A percentile compares a stretch with the other conserved stretches of the same genome.
phyloP scores from a whole-genome alignment of 2,329 filamentous ascomycete genomes.

The Aspergillus fumigatus region DNA sequence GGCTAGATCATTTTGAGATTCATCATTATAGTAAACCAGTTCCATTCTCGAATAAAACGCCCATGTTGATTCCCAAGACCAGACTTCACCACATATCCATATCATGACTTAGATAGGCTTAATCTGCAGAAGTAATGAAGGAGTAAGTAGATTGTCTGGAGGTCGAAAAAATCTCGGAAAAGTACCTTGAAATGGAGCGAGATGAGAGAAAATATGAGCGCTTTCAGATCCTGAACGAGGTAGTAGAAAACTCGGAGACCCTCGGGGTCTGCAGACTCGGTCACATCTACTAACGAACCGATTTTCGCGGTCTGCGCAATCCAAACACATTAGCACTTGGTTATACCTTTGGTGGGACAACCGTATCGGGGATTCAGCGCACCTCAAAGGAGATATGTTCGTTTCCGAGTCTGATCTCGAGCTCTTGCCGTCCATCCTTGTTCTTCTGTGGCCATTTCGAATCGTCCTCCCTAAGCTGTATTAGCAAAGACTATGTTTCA shows the following conservation, averaged over 20 bases:
- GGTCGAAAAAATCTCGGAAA: not conserved
- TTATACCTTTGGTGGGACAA: not conserved
- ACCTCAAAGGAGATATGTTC: constrained; percentile 99
- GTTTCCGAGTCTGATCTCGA: constrained; percentile 88
- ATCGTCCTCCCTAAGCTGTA: constrained; percentile 75
- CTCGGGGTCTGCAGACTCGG: constrained; percentile 92
- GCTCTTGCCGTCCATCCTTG: constrained; percentile 93
- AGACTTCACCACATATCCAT: not conserved
- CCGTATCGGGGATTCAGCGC: constrained; percentile 10
- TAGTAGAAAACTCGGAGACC: constrained; percentile 98
- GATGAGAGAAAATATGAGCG: constrained; percentile 92
- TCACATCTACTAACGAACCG: constrained; percentile 92
- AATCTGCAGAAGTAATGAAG: constrained; percentile 37
- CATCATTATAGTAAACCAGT: not conserved
- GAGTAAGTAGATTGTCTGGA: not conserved
- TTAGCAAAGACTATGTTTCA: constrained; percentile 12
- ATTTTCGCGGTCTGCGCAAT: constrained; percentile 83
- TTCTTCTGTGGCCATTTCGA: constrained; percentile 99
- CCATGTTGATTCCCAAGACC: constrained; percentile 1
- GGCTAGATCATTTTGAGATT: not conserved
- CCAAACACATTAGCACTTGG: not conserved
- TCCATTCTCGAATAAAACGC: constrained; percentile 7
- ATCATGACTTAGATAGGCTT: constrained; percentile 45
- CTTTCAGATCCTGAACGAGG: constrained; percentile 94
- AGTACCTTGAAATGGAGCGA: constrained; percentile 89